phyloP scores from a whole-genome alignment of 805 yeast genomes.

The Brettanomyces bruxellensis region DNA sequence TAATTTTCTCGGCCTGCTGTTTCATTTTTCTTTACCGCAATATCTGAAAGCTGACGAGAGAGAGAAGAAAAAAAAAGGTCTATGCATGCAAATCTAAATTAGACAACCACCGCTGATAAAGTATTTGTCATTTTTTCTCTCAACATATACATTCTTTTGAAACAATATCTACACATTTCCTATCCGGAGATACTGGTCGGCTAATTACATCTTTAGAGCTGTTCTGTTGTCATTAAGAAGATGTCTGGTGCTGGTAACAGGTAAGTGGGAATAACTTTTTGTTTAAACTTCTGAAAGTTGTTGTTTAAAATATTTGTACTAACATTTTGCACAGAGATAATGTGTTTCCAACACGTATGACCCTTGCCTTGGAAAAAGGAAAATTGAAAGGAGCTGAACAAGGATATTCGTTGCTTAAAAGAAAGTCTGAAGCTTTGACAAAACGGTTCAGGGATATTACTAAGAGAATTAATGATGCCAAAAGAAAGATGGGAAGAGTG shows the following conservation, averaged over 20 bases:
- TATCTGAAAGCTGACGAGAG: no score
- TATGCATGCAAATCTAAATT: no score
- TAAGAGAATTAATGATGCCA: conserved; percentile 86
- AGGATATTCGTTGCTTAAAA: conserved; percentile 86
- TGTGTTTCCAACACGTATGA: conserved; percentile 97
- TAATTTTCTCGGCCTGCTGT: no score
- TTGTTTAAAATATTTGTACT: not conserved
- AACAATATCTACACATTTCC: no score
- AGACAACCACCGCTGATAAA: no score
- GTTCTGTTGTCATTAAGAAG: not conserved
- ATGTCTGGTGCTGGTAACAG: conserved; percentile 22
- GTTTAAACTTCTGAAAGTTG: not conserved
- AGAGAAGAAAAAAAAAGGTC: no score
- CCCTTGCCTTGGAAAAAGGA: conserved; percentile 87
- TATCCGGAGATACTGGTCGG: no score
- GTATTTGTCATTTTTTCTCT: no score
- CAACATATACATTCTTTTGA: no score
- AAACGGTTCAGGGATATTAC: conserved; percentile 95
- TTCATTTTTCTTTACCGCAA: no score
- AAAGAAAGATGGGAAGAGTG: conserved; percentile 94
- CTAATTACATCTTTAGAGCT: no score
- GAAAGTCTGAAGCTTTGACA: conserved; percentile 95
- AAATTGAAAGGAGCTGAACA: conserved; percentile 96
- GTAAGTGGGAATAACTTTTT: conserved; percentile 8
- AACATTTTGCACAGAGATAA: conserved; percentile 54